Base-by-base conservation (phyloP, 768 basidiomycete species). In the Tubosaeta brunneosetosa region DNA sequence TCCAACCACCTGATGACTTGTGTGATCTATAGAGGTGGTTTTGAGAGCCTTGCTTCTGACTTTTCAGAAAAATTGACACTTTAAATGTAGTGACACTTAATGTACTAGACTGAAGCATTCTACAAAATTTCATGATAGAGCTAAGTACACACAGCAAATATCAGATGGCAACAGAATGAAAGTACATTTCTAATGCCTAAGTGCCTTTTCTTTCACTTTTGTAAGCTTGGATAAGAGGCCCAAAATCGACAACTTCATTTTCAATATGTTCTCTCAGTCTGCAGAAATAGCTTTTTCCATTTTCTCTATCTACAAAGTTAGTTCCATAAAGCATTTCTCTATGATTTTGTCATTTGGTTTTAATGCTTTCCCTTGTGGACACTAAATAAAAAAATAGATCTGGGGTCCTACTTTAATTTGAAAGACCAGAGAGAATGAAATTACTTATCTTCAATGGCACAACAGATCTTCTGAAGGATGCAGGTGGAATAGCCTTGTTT, bases 1-100 rank as follows among this genome's bases (percentile, higher is more conserved):
- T 60, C 71, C 61, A 55, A 62, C 71, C 66, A 55, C 55, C 52
- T 73, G n/a, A n/a, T n/a, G n/a, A n/a, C n/a, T n/a, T n/a, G n/a
- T n/a, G n/a, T n/a, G n/a, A n/a, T n/a, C n/a, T n/a, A n/a, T n/a
- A n/a, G n/a, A n/a, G n/a, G n/a, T n/a, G n/a, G n/a, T n/a, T n/a
- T n/a, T n/a, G n/a, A n/a, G n/a, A n/a, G n/a, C n/a, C n/a, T n/a
- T n/a, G n/a, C n/a, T n/a, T n/a, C n/a, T n/a, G n/a, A n/a, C n/a
- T n/a, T n/a, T n/a, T n/a, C n/a, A n/a, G n/a, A n/a, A n/a, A n/a
- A n/a, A n/a, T n/a, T n/a, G n/a, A n/a, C n/a, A n/a, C n/a, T n/a
- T n/a, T n/a, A n/a, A n/a, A n/a, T n/a, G n/a, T n/a, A n/a, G n/a
- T n/a, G n/a, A n/a, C n/a, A n/a, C n/a, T n/a, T n/a, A n/a, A n/a